Base-by-base conservation (phyloP, 768 basidiomycete genomes). In the Collybiopsis confluens region DNA sequence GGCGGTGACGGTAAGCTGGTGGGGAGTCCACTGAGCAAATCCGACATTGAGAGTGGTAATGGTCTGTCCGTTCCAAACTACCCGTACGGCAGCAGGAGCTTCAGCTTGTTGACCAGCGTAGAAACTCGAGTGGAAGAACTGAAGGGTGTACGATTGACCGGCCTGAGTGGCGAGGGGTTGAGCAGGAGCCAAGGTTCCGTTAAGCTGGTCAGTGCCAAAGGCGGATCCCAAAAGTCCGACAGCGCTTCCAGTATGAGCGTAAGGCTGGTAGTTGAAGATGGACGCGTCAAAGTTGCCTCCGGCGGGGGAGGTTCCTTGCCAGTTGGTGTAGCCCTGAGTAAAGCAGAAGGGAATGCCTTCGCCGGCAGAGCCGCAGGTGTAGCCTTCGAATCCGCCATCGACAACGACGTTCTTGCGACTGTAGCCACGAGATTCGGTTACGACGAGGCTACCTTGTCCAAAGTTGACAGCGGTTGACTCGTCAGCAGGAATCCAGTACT, bases 371-470 rank as follows among this genome's bases (percentile, higher is more conserved):
- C 27, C 24, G 24, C 47, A 56, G 38, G 35, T 65, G 65, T 65
- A 77, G 18, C 63, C 65, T 59, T 79, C 78, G 61, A 78, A 78
- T 2, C 72, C 69, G 2, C 74, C 74, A 54, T 79, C 78, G 28
- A 68, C 27, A 37, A 73, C 55, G 51, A 67, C 61, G 56, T 70
- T 66, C 28, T 62, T 68, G 57, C 78, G 75, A 37, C 56, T 61
- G 64, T 78, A 79, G 9, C 78, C 78, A 30, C 76, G 73, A 0
- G 77, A 77, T 63, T 67, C 71, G 9, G 76, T 77, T 26, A 79
- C 74, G 54, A 68, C 58, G 54, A 79, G 73, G 52, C 69, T 61
- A 26, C 76, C 76, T 53, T 77, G 77, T 26, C 76, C 78, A 45
- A 62, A 67, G 64, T 79, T 79, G 59, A 72, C 69, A 6, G 78